These are phyloP conservation scores for Gossypium stocksii DNA, from an alignment of 345 rosid genomes.

Conservation along the genomic window DNA sequence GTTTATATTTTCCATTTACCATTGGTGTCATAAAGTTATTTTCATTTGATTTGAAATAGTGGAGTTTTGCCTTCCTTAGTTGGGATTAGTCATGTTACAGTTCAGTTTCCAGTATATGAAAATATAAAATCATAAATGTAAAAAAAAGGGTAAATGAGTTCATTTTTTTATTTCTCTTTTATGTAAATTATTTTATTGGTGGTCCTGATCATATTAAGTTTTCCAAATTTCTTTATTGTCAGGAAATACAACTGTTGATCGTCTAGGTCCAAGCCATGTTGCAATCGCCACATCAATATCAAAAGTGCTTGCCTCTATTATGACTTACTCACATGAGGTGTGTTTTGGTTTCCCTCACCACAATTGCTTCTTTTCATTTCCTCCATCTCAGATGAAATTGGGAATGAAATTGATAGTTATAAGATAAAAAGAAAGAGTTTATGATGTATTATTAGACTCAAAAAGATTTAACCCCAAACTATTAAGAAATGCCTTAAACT, in stretches of 20 bases:
- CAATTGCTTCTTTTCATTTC: too few species aligned
- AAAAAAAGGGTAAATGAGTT: constrained; percentile 30
- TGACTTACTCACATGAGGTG: constrained; percentile 96
- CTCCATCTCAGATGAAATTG: too few species aligned
- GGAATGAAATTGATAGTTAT: too few species aligned
- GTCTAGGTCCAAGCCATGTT: constrained; percentile 55
- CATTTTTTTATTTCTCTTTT: constrained; percentile 2
- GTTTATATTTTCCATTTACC: background rate
- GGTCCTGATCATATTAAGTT: constrained; percentile 27
- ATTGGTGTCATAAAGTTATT: background rate
- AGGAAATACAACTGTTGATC: constrained; percentile 59
- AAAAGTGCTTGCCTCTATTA: constrained; percentile 73
- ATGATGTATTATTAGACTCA: too few species aligned
- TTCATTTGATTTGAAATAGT: constrained; percentile 46
- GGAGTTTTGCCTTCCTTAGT: constrained; percentile 87
- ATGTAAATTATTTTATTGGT: background rate
- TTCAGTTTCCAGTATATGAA: constrained; percentile 92
- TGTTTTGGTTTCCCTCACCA: constrained; percentile 3
- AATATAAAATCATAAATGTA: constrained; percentile 69
- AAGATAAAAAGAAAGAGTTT: too few species aligned
- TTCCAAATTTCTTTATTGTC: constrained; percentile 16
- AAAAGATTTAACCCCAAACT: too few species aligned
- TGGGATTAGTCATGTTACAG: constrained; percentile 87
- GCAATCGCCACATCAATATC: constrained; percentile 80
- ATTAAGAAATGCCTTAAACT: too few species aligned